Evolutionary conservation across 257 asterid species (phyloP).

Genomic region (Penstemon davidsonii): DNA sequence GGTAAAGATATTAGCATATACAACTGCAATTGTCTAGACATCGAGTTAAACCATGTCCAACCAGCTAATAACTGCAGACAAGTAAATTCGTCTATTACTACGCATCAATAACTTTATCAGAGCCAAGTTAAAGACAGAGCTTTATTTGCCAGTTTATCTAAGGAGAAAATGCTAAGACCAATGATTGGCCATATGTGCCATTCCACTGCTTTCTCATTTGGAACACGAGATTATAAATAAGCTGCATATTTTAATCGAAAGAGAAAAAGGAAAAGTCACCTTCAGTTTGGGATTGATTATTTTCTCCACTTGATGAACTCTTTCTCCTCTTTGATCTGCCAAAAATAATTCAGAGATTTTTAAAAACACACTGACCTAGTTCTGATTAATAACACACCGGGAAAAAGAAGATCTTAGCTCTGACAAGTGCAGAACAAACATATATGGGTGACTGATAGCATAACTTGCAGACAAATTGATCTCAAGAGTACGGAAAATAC

Average conservation of each 20-base stretch:
- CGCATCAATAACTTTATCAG: neutral
- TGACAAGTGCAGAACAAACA: too few species aligned
- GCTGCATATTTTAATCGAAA: constrained; percentile 1
- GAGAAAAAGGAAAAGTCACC: constrained; percentile 39
- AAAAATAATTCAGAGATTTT: neutral
- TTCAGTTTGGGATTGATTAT: constrained; percentile 51
- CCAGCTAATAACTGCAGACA: neutral
- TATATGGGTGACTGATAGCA: too few species aligned
- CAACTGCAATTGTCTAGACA: neutral
- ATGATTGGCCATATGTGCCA: constrained; percentile 3
- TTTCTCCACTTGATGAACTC: constrained; percentile 75
- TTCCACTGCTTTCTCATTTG: neutral
- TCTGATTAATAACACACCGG: too few species aligned
- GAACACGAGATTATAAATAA: constrained; percentile 3
- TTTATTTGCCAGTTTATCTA: neutral
- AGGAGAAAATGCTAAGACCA: neutral
- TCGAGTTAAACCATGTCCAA: neutral
- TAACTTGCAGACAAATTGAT: too few species aligned
- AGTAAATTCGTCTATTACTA: neutral
- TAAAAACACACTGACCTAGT: too few species aligned
- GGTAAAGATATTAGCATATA: constrained; percentile 4
- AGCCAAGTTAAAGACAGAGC: too few species aligned
- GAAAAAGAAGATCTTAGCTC: too few species aligned
- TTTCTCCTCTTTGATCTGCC: constrained; percentile 87
- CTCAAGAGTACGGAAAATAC: too few species aligned